These are phyloP conservation scores for Hypoxylon fuscum DNA, from an alignment of 495 filamentous ascomycete species.

Conservation along the genomic window DNA sequence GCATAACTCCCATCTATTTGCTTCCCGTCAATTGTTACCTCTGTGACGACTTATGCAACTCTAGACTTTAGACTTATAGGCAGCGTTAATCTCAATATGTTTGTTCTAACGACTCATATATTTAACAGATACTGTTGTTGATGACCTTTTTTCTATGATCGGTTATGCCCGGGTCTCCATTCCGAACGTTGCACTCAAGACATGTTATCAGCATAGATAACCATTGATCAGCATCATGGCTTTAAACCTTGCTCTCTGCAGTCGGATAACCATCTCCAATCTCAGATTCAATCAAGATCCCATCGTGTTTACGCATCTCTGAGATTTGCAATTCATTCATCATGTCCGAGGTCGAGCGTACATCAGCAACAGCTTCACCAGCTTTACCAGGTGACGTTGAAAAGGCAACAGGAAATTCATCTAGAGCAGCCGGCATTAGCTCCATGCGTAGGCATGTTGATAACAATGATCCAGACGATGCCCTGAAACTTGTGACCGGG, in stretches of 20 bases:
- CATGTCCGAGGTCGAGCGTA: slow-evolving; percentile 28
- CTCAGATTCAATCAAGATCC: slow-evolving; percentile 4
- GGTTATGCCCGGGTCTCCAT: slow-evolving; percentile 7
- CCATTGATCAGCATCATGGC: slow-evolving; percentile 25
- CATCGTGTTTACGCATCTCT: background rate
- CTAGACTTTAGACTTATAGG: too few relatives aligned
- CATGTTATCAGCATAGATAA: slow-evolving; percentile 23
- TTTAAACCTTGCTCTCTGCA: background rate
- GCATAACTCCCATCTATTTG: too few relatives aligned
- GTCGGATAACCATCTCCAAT: slow-evolving; percentile 5
- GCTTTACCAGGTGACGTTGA: slow-evolving; percentile 25
- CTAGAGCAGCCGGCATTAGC: slow-evolving; percentile 9
- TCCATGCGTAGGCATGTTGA: slow-evolving; percentile 29
- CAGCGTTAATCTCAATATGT: too few relatives aligned
- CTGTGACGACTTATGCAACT: too few relatives aligned
- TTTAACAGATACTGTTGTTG: too few relatives aligned
- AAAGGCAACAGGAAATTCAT: slow-evolving; percentile 22
- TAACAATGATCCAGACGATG: slow-evolving; percentile 43
- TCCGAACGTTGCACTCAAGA: slow-evolving; percentile 12
- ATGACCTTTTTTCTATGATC: too few relatives aligned
- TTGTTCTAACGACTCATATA: too few relatives aligned
- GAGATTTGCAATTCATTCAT: background rate
- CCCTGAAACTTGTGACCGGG: slow-evolving; percentile 40
- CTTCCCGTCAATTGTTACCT: too few relatives aligned
- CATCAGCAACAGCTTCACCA: slow-evolving; percentile 4